Evolutionary conservation across 768 basidiomycete genomes (phyloP).

Genomic region (Tylopilus cervinicoccineus): DNA sequence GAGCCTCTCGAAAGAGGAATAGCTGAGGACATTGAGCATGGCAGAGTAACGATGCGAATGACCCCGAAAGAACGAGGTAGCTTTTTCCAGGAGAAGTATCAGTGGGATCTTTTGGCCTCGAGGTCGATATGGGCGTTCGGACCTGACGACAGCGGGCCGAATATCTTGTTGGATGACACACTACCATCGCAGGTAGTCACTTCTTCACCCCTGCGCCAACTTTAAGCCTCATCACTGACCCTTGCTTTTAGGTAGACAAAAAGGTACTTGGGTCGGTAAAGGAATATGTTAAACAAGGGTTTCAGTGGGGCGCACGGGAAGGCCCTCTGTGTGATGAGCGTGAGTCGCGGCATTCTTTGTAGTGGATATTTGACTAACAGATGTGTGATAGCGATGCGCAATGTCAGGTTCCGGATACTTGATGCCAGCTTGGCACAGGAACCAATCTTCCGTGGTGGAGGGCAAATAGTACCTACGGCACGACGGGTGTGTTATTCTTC

Average conservation of each 20-base stretch:
- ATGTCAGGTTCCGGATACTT: constrained; percentile 95
- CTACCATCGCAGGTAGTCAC: constrained; percentile 79
- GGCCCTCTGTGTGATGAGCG: constrained; percentile 98
- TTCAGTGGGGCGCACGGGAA: constrained; percentile 99
- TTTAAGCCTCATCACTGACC: neutral
- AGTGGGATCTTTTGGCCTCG: constrained; percentile 97
- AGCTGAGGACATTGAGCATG: constrained; percentile 94
- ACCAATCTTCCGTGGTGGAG: constrained; percentile 96
- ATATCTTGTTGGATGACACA: constrained; percentile 93
- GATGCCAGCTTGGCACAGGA: constrained; percentile 92
- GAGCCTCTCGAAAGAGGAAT: constrained; percentile 95
- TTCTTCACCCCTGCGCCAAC: neutral
- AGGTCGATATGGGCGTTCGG: constrained; percentile 99
- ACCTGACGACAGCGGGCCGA: constrained; percentile 92
- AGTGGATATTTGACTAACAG: neutral
- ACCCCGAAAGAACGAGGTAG: constrained; percentile 90
- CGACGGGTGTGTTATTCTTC: constrained; percentile 98
- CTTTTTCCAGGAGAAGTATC: constrained; percentile 95
- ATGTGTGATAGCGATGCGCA: constrained; percentile 76
- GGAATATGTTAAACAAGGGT: constrained; percentile 97
- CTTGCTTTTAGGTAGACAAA: constrained; percentile 72
- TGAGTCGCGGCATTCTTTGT: constrained; percentile 44
- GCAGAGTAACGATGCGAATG: constrained; percentile 93
- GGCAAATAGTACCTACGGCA: constrained; percentile 98
- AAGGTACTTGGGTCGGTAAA: constrained; percentile 84